Evolutionary conservation across 2,329 filamentous ascomycete genomes (phyloP).

Genomic region (Alternaria dauci): DNA sequence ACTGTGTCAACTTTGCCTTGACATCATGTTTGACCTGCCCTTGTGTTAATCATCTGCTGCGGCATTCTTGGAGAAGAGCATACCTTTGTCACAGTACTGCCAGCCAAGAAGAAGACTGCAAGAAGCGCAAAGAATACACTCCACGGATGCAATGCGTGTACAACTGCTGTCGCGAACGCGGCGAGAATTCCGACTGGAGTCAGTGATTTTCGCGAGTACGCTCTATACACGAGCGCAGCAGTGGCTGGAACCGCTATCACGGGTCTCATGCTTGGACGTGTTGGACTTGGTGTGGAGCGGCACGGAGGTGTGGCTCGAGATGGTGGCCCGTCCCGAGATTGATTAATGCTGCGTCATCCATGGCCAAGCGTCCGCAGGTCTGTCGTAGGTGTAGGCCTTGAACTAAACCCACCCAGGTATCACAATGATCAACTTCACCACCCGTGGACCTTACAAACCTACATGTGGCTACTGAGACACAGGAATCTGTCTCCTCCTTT

Average conservation of each 20-base stretch:
- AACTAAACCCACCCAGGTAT: not conserved
- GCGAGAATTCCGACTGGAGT: constrained; percentile 77
- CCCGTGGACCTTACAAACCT: not conserved
- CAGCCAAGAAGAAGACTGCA: constrained; percentile 84
- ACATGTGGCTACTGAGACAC: not conserved
- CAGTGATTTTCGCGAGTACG: constrained; percentile 65
- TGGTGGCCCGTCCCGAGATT: constrained; percentile 1
- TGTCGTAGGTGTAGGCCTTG: not conserved
- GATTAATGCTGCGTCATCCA: constrained; percentile 23
- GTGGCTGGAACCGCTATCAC: constrained; percentile 45
- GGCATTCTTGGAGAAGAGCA: not conserved
- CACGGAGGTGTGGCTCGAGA: constrained; percentile 21
- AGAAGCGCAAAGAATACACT: constrained; percentile 88
- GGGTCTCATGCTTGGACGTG: constrained; percentile 37
- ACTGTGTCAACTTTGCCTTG: constrained; percentile 83
- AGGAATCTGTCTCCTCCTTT: not conserved
- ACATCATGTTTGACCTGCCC: constrained; percentile 81
- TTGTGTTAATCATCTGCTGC: not conserved
- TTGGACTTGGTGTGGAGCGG: constrained; percentile 13
- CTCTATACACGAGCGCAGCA: constrained; percentile 51
- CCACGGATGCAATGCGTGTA: constrained; percentile 93
- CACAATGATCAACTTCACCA: not conserved
- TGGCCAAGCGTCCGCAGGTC: constrained; percentile 1
- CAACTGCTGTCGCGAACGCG: constrained; percentile 75
- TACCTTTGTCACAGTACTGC: constrained; percentile 84